Base-by-base conservation (phyloP, 345 rosid genomes). In the Arabidopsis thaliana region DNA sequence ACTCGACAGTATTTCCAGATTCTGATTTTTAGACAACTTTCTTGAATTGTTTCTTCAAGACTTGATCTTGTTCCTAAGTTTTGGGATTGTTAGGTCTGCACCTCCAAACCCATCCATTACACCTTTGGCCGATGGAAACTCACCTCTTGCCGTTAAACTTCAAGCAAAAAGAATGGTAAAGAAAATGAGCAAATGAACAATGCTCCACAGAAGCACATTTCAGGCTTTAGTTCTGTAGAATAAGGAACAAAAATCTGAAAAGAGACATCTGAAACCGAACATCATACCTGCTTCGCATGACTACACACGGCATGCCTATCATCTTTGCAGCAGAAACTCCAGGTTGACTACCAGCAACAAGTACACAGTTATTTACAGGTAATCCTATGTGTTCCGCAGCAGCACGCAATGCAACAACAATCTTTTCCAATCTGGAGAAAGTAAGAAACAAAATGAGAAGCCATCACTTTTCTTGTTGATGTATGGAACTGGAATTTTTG, bases 21-120 rank as follows among this genome's bases (percentile, higher is more conserved):
- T 53, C 11, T 52, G 32, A 58, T 13, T 44, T 33, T 9, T 11
- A 58, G 80, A 62, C 34, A 55, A 16, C 65, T 62, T 40, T 62
- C 52, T 62, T 56, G 22, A n/a, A 53, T 28, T 56, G 66, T 36
- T 69, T 55, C 46, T 58, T 89, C 81, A 85, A 33, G 75, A 71
- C 80, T 85, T 75, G 16, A 78, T 67, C 79, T 76, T 86, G 72
- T 76, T 36, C 61, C 49, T 76, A 53, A 91, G 83, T 73, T 78
- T 90, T 50, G 88, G 60, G 76, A 91, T 78, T 4, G 96, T 86
- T 77, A 94, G 65, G 71, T 94, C 96, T 11, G 96, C 89, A 62
- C 89, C 97, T 80, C 98, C 95, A 72, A 94, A 91, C n/a, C 97
- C 97, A 65, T 94, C 97, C 97, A 89, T 51, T 59, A 85, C 70